These are phyloP conservation scores for Ascochyta koolunga DNA, from an alignment of 2,329 filamentous ascomycete genomes.

Conservation along the genomic window DNA sequence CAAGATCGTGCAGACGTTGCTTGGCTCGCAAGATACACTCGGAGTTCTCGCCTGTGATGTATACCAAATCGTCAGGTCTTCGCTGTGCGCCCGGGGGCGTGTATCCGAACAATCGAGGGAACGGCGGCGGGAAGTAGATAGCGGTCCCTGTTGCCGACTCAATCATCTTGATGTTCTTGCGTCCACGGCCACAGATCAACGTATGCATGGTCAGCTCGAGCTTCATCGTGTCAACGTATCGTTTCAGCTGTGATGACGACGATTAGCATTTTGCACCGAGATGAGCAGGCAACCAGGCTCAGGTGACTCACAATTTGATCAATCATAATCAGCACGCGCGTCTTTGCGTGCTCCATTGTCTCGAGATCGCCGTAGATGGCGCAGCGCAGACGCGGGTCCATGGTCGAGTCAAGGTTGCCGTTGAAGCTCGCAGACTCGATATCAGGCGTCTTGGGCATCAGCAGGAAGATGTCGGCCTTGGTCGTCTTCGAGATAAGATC, in stretches of 20 bases:
- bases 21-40: slow-evolving; percentile 89
- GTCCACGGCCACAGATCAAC: slow-evolving; percentile 87
- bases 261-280: slow-evolving; percentile 46
- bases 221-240: slow-evolving; percentile 77
- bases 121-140: slow-evolving; percentile 96
- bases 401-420: slow-evolving; percentile 75
- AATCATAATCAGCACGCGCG: slow-evolving; percentile 93
- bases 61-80: slow-evolving; percentile 86
- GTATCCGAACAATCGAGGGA: slow-evolving; percentile 90
- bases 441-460: slow-evolving; percentile 84
- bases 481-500: slow-evolving; percentile 87
- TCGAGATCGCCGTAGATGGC: slow-evolving; percentile 95
- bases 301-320: slow-evolving; percentile 78
- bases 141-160: slow-evolving; percentile 94
- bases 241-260: slow-evolving; percentile 63
- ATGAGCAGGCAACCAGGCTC: slow-evolving; percentile 24
- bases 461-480: slow-evolving; percentile 93
- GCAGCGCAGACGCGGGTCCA: slow-evolving; percentile 88
- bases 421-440: slow-evolving; percentile 78
- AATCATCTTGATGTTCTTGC: slow-evolving; percentile 97
- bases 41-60: slow-evolving; percentile 88
- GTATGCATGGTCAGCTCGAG: slow-evolving; percentile 89
- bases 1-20: slow-evolving; percentile 85
- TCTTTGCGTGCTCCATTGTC: slow-evolving; percentile 96
- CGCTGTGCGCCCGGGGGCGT: slow-evolving; percentile 80